Evolutionary conservation across 345 rosid genomes (phyloP).

Genomic region (Euphorbia peplus): DNA sequence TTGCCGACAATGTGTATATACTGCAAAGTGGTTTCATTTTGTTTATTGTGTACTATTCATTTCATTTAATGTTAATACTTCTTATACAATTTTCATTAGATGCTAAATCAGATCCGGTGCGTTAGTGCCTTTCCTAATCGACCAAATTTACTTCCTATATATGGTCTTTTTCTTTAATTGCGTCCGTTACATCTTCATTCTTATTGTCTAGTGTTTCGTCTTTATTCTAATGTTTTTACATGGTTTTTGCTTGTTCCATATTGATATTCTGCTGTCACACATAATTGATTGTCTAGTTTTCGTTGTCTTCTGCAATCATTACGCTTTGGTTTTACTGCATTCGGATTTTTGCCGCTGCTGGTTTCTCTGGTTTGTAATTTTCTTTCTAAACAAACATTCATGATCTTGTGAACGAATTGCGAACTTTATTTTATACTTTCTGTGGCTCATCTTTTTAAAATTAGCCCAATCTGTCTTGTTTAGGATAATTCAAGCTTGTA

Average conservation of each 20-base stretch:
- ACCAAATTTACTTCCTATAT: neutral
- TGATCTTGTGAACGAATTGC: neutral
- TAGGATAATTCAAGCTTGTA: neutral
- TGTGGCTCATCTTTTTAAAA: neutral
- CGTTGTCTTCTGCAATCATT: neutral
- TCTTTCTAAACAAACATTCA: neutral
- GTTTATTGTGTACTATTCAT: slow-evolving; percentile 7
- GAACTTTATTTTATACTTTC: neutral
- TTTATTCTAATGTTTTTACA: neutral
- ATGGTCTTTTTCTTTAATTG: neutral
- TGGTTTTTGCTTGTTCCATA: neutral
- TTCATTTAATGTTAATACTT: slow-evolving; percentile 15
- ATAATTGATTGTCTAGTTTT: neutral
- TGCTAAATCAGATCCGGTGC: slow-evolving; percentile 6
- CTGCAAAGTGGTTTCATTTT: neutral
- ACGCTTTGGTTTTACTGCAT: neutral
- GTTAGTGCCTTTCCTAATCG: neutral
- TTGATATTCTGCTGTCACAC: neutral
- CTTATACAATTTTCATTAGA: slow-evolving; percentile 12
- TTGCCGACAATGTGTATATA: slow-evolving; percentile 12
- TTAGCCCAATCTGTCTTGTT: neutral
- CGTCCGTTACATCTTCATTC: neutral
- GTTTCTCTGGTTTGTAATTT: neutral
- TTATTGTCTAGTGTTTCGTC: neutral
- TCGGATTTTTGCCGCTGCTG: neutral